Evolutionary conservation across 768 basidiomycete genomes (phyloP).

Genomic region (Leccinum longicurvipes): DNA sequence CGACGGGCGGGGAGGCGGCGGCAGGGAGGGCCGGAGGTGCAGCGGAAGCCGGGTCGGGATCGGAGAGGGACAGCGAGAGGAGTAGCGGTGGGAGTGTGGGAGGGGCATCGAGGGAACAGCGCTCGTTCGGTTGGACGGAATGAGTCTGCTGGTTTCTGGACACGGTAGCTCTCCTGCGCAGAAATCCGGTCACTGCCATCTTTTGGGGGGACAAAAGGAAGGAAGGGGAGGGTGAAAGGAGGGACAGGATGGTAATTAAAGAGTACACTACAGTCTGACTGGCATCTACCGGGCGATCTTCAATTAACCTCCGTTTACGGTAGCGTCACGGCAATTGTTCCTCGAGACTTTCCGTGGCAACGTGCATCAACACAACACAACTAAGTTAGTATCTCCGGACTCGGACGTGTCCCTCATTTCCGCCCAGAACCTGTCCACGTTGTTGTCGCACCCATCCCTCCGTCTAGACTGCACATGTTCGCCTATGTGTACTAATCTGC

Average conservation of each 20-base stretch:
- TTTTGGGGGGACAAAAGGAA: not conserved
- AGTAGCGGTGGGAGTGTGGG: constrained; percentile 41
- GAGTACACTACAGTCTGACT: constrained; percentile 3
- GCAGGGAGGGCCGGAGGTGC: constrained; percentile 1
- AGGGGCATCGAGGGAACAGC: constrained; percentile 14
- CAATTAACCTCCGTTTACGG: constrained; percentile 16
- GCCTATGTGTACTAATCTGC: too few relatives aligned
- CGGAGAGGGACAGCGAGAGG: constrained; percentile 35
- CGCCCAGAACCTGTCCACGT: constrained; percentile 10
- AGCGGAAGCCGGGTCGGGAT: constrained; percentile 21
- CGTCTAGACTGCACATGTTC: not conserved
- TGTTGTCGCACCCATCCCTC: constrained; percentile 8
- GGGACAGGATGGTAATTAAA: not conserved
- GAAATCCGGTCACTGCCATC: constrained; percentile 48
- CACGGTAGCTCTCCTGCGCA: constrained; percentile 47
- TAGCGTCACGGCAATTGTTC: constrained; percentile 3
- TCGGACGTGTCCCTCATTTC: constrained; percentile 14
- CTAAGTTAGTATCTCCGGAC: not conserved
- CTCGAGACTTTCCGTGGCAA: constrained; percentile 11
- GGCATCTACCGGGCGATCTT: constrained; percentile 20
- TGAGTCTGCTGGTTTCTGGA: constrained; percentile 5
- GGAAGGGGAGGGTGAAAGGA: not conserved
- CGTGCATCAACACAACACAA: not conserved
- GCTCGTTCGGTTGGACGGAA: not conserved
- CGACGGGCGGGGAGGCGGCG: constrained; percentile 17